Percentiles rank a stretch among this genome's conserved stretches.
phyloP scores from a whole-genome alignment of 1,284 basidiomycete species.

The Ceratobasidium sp. region DNA sequence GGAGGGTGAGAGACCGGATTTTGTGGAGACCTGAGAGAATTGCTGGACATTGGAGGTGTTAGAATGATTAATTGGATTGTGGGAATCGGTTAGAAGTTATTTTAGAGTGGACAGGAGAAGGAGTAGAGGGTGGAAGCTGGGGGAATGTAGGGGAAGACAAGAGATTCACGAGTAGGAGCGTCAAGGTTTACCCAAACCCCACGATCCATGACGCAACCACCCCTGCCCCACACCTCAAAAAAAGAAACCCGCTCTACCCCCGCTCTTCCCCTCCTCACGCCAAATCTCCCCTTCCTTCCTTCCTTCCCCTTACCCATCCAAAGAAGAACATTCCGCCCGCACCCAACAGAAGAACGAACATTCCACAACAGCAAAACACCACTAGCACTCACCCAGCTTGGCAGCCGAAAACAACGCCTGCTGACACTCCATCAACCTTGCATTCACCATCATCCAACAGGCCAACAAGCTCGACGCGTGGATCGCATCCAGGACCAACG shows the following conservation, averaged over 20 bases:
- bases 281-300: no score
- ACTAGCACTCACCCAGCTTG: slow-evolving; percentile 33
- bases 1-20: slow-evolving; percentile 26
- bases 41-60: not conserved
- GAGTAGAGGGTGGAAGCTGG: no score
- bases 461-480: slow-evolving; percentile 35
- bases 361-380: no score
- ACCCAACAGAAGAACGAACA: not conserved
- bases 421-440: slow-evolving; percentile 27
- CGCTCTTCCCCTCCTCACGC: no score
- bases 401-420: slow-evolving; percentile 34
- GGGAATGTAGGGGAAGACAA: no score
- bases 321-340: not conserved
- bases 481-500: slow-evolving; percentile 29
- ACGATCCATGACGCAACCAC: not conserved
- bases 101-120: no score
- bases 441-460: slow-evolving; percentile 18
- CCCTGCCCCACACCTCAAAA: no score
- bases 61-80: no score
- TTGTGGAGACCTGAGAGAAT: slow-evolving; percentile 31
- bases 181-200: not conserved
- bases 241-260: no score
- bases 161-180: not conserved
- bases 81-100: no score
- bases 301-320: no score